Conservation (phyloP, 2,329 filamentous ascomycete genomes). For the Zymoseptoria passerinii region DNA sequence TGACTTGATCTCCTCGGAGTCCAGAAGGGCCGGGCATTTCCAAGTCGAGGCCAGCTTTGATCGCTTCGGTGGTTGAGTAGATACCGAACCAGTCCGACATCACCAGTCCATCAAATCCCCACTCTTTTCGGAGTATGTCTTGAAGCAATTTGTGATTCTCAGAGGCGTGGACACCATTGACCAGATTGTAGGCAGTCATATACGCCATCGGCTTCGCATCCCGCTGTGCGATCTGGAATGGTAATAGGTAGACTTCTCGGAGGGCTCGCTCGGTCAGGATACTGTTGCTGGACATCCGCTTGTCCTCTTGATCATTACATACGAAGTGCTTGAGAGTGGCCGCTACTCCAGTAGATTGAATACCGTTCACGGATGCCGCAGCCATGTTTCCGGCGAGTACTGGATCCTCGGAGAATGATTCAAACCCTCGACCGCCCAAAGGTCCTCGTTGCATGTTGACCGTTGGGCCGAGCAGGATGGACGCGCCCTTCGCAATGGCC, state of each 20-base stretch:
- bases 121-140: conserved; percentile 60
- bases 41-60: conserved; percentile 72
- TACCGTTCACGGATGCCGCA: conserved; percentile 51
- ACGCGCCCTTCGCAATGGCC: conserved; percentile 61
- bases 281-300: conserved; percentile 57
- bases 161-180: conserved; percentile 62
- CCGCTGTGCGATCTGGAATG: conserved; percentile 64
- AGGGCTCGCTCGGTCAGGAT: conserved; percentile 56
- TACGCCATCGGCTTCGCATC: conserved; percentile 61
- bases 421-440: conserved; percentile 76
- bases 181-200: conserved; percentile 69
- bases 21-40: conserved; percentile 72
- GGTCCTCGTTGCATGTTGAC: conserved; percentile 77
- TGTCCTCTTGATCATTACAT: conserved; percentile 65
- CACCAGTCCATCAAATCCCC: conserved; percentile 50
- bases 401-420: conserved; percentile 79
- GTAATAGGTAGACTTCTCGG: conserved; percentile 63
- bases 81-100: conserved; percentile 77
- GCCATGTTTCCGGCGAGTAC: conserved; percentile 65
- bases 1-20: conserved; percentile 27
- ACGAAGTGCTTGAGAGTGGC: conserved; percentile 75
- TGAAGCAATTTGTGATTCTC: conserved; percentile 58
- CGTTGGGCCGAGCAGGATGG: conserved; percentile 67
- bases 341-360: conserved; percentile 65
- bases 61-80: conserved; percentile 58